phyloP scores from a whole-genome alignment of 352 stramenopile species.

The Phytopythium helicoides region DNA sequence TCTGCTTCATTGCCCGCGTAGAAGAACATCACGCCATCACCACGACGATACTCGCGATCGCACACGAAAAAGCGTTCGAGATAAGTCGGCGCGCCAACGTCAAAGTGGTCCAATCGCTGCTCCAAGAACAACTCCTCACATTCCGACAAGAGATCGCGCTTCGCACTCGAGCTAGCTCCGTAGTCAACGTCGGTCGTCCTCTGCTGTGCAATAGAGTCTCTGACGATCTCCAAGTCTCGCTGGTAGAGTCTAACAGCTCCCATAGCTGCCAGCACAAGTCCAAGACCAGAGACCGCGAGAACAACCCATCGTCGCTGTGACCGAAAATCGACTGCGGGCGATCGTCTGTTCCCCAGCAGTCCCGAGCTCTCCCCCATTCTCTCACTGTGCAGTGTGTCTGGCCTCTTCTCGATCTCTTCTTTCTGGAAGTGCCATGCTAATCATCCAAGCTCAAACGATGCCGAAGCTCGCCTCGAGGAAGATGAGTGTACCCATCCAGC shows the following conservation, averaged over 20 bases:
- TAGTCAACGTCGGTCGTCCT: slow-evolving; percentile 90
- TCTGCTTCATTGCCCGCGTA: slow-evolving; percentile 96
- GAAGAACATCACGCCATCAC: slow-evolving; percentile 86
- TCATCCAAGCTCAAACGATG: no score
- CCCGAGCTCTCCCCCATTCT: no score
- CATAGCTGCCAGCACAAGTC: neutral
- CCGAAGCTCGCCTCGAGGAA: no score
- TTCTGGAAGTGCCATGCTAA: no score
- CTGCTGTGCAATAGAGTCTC: slow-evolving; percentile 27
- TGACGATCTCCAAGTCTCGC: neutral
- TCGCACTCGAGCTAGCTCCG: neutral
- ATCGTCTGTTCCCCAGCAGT: no score
- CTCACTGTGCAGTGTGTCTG: no score
- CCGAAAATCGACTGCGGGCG: no score
- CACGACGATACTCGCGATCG: slow-evolving; percentile 56
- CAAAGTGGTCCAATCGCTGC: slow-evolving; percentile 79
- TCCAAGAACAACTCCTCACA: slow-evolving; percentile 74
- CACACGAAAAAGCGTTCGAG: slow-evolving; percentile 90
- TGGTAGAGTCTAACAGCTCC: neutral
- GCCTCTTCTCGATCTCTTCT: no score
- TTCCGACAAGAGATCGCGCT: slow-evolving; percentile 42
- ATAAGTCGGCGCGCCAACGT: slow-evolving; percentile 55
- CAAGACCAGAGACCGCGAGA: neutral
- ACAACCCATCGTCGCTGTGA: no score
- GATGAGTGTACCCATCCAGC: no score